phyloP scores from a whole-genome alignment of 2,329 filamentous ascomycete species.

The Trichoderma sp. region DNA sequence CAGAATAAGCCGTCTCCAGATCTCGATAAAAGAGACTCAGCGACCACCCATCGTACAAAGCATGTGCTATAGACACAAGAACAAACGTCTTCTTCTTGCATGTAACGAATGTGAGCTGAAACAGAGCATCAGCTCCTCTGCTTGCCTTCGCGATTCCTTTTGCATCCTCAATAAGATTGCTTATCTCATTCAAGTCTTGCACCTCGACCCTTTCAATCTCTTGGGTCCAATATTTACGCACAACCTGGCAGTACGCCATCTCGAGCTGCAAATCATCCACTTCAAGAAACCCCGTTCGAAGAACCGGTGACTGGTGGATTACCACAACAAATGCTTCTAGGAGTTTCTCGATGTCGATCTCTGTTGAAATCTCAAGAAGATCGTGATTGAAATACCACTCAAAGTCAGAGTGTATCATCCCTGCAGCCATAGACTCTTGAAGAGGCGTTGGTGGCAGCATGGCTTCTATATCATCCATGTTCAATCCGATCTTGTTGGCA shows the following conservation, averaged over 20 bases:
- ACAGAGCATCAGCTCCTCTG: slow-evolving; percentile 38
- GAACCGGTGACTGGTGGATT: slow-evolving; percentile 60
- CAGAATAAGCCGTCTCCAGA: slow-evolving; percentile 61
- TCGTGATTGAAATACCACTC: slow-evolving; percentile 84
- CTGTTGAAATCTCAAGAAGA: slow-evolving; percentile 57
- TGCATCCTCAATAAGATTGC: slow-evolving; percentile 36
- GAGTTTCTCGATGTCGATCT: slow-evolving; percentile 55
- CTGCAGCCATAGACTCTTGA: slow-evolving; percentile 81
- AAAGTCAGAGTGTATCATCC: slow-evolving; percentile 74
- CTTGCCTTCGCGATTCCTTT: slow-evolving; percentile 36
- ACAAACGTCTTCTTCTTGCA: slow-evolving; percentile 40
- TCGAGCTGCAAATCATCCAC: slow-evolving; percentile 58
- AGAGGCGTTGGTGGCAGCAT: slow-evolving; percentile 75
- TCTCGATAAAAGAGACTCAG: slow-evolving; percentile 70
- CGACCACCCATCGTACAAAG: slow-evolving; percentile 87
- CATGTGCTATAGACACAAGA: slow-evolving; percentile 74
- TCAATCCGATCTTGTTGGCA: slow-evolving; percentile 33
- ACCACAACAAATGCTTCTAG: slow-evolving; percentile 60
- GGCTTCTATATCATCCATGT: slow-evolving; percentile 47
- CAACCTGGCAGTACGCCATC: slow-evolving; percentile 49
- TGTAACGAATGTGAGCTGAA: slow-evolving; percentile 48
- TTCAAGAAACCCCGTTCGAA: slow-evolving; percentile 70
- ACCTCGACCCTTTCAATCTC: slow-evolving; percentile 24
- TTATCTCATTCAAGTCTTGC: slow-evolving; percentile 33
- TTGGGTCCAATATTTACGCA: slow-evolving; percentile 31